Conservation (phyloP, 192 early-diverging fungal species). For the Backusella psychrophila region DNA sequence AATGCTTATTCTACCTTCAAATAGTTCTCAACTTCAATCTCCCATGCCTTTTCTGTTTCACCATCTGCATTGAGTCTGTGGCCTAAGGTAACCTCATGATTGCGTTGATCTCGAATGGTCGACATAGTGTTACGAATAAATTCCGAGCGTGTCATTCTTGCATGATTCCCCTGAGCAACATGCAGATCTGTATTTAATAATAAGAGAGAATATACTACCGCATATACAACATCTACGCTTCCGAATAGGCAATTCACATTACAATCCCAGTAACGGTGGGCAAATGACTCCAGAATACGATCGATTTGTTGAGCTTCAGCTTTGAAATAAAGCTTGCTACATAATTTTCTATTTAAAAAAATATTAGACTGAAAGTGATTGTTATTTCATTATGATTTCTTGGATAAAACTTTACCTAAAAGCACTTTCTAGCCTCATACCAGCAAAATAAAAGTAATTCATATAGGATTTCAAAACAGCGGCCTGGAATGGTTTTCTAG, state of each 20-base stretch:
- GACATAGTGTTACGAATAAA: constrained; percentile 73
- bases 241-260: constrained; percentile 62
- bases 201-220: constrained; percentile 81
- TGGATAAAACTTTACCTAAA: constrained; percentile 48
- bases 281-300: constrained; percentile 81
- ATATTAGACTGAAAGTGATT: neutral
- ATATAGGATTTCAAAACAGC: constrained; percentile 69
- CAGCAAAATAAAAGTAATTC: constrained; percentile 70
- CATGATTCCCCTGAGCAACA: constrained; percentile 67
- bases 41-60: constrained; percentile 16
- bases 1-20: constrained; percentile 13
- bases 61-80: neutral
- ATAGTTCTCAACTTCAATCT: constrained; percentile 16
- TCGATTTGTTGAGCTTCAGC: constrained; percentile 94
- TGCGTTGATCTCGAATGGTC: constrained; percentile 36
- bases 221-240: constrained; percentile 76
- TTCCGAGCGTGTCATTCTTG: constrained; percentile 72
- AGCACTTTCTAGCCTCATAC: constrained; percentile 72
- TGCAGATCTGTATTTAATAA: constrained; percentile 94
- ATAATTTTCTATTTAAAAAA: constrained; percentile 50
- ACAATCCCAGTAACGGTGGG: constrained; percentile 79
- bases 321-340: constrained; percentile 76
- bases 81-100: constrained; percentile 7
- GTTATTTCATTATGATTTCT: no score
- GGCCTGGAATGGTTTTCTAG: constrained; percentile 48